A percentile compares a stretch with the other conserved stretches of the same genome.
Evolutionary conservation across 164 flowering plant genomes (phyloP).

Genomic region (Kingdonia uniflora): DNA sequence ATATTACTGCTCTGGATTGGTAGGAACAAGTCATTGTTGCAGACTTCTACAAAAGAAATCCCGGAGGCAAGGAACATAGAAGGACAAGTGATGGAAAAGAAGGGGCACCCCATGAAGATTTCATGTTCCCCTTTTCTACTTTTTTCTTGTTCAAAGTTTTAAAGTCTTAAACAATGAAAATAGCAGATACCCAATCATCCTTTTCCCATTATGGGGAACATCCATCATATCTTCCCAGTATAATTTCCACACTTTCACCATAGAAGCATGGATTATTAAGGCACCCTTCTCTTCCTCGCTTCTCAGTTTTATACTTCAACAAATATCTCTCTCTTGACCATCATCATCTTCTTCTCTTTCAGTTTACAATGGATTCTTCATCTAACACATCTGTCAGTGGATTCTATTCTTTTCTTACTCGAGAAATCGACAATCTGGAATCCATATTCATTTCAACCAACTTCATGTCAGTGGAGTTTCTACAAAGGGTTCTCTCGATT

Average conservation of each 20-base stretch:
- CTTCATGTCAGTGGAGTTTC: conserved; percentile 90
- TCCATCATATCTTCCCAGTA: conserved; percentile 90
- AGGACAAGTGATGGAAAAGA: too few species aligned
- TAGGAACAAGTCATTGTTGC: too few species aligned
- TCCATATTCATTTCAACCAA: conserved; percentile 39
- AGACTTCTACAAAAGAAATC: too few species aligned
- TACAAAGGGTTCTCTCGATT: conserved; percentile 61
- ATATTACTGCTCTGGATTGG: too few species aligned
- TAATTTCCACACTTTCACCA: conserved; percentile 9
- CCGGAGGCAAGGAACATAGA: too few species aligned
- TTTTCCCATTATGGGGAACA: conserved; percentile 90
- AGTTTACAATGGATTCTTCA: conserved; percentile 45
- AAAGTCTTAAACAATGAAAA: conserved; percentile 42
- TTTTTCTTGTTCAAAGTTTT: too few species aligned
- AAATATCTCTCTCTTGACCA: neutral
- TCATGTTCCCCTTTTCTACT: too few species aligned
- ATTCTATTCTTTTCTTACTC: conserved; percentile 68
- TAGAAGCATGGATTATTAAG: too few species aligned
- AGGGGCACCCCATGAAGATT: too few species aligned
- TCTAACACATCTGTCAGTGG: conserved; percentile 74
- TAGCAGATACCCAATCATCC: conserved; percentile 93
- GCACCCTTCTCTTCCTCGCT: neutral
- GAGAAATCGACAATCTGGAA: conserved; percentile 84
- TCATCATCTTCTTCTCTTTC: conserved; percentile 1
- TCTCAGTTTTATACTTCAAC: neutral